Percentiles rank a stretch among this genome's conserved stretches.
phyloP scores from a whole-genome alignment of 345 rosid species.

The Eucalyptus virginea region DNA sequence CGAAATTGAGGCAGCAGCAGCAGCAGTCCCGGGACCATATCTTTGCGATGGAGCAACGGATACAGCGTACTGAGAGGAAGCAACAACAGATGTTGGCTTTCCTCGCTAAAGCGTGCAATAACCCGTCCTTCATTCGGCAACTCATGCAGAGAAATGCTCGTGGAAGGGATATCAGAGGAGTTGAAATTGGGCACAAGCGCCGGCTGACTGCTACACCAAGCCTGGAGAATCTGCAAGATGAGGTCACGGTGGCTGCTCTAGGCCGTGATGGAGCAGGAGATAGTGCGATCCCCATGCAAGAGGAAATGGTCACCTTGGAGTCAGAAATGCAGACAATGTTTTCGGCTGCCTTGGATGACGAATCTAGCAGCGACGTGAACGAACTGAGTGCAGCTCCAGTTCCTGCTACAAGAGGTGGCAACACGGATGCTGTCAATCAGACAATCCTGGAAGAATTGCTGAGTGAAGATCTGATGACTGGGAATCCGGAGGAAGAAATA shows the following conservation, averaged over 20 bases:
- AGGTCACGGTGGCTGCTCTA: neutral
- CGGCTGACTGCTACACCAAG: conserved; percentile 41
- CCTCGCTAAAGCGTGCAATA: conserved; percentile 56
- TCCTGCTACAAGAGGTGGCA: neutral
- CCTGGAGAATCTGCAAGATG: conserved; percentile 18
- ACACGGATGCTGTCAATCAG: conserved; percentile 15
- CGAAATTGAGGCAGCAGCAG: conserved; percentile 58
- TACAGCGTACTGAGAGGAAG: conserved; percentile 43
- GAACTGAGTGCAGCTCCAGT: neutral
- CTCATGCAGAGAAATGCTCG: conserved; percentile 18
- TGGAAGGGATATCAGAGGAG: conserved; percentile 18
- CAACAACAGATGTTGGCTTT: conserved; percentile 73
- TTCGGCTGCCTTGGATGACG: conserved; percentile 11
- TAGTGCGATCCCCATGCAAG: neutral
- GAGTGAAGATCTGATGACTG: conserved; percentile 16
- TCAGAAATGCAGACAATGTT: conserved; percentile 34
- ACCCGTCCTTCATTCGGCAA: conserved; percentile 40
- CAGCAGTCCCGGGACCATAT: conserved; percentile 41
- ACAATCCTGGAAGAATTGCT: conserved; percentile 35
- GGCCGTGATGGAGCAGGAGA: neutral
- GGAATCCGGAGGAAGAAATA: conserved; percentile 17
- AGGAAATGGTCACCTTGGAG: conserved; percentile 1
- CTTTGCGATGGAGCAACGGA: conserved; percentile 37
- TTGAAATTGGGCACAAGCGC: conserved; percentile 40
- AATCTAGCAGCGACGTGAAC: conserved; percentile 11